Base-by-base conservation (phyloP, 192 early-diverging fungal species). In the Ambispora gerdemannii region DNA sequence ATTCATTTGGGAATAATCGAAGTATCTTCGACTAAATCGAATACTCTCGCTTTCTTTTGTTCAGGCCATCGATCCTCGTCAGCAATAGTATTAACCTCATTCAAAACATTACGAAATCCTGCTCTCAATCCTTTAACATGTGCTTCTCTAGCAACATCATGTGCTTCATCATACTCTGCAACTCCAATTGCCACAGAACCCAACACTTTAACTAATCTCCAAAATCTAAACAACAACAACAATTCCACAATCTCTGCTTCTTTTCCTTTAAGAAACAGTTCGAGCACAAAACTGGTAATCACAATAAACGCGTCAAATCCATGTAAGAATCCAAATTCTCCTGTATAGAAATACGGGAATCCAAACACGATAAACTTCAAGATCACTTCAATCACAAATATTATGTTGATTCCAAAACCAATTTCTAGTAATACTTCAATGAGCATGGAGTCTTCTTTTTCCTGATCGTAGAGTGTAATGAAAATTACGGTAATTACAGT, bases 211-310 rank as follows among this genome's bases (percentile, higher is more conserved):
- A 85, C 70, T 20, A 85, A 31, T 63, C 83, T 72, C 84, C 84
- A 86, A 17, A 84, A 68, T 70, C 84, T 81, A 69, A 86, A 82
- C 34, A 84, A 75, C 33, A 86, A 80, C 55, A 86, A 71, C 3
- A 86, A 72, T 27, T 78, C 75, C 8, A 77, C 81, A 20, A 84
- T 71, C 56, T 86, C 82, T 51, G 81, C 74, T 28, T 84, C 79
- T 4, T 80, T 82, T 61, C 84, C 84, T 35, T 63, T 72, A 24
- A 86, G 72, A n/a, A 75, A 70, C 17, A 86, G 47, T 47, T 86
- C 84, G 7, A 86, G 49, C 17, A 82, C 22, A 69, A 86, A 81
- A 4, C 81, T 84, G 22, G 79, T 72, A 15, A 78, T 63, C 25
- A 86, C 77, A 4, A 86, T 80, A 35, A 72, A 8, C 2, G 77